Evolutionary conservation across 495 filamentous ascomycete species (phyloP).

Genomic region (Hyaloscypha bicolor): DNA sequence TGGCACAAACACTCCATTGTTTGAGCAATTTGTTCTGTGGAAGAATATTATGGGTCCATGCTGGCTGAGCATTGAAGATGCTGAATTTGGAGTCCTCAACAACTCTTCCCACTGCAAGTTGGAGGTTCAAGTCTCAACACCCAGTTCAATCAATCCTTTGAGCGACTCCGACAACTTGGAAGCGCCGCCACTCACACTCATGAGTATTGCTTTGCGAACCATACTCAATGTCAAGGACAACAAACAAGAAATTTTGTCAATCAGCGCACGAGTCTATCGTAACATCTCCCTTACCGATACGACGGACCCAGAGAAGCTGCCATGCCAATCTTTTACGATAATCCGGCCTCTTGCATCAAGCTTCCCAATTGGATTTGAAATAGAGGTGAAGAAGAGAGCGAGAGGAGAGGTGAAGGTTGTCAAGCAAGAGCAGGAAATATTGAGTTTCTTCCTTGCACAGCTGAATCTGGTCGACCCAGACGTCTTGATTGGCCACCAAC

Average conservation of each 20-base stretch:
- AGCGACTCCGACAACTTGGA: slow-evolving; percentile 78
- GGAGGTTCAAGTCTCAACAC: slow-evolving; percentile 79
- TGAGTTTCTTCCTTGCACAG: slow-evolving; percentile 86
- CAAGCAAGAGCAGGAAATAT: slow-evolving; percentile 77
- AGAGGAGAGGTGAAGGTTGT: slow-evolving; percentile 73
- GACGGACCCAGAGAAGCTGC: slow-evolving; percentile 81
- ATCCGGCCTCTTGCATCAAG: slow-evolving; percentile 76
- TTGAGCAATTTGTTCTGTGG: slow-evolving; percentile 98
- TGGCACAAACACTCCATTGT: slow-evolving; percentile 88
- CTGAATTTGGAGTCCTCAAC: slow-evolving; percentile 79
- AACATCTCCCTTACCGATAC: slow-evolving; percentile 87
- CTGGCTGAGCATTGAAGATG: slow-evolving; percentile 87
- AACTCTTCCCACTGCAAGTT: slow-evolving; percentile 98
- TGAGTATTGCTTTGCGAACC: slow-evolving; percentile 90
- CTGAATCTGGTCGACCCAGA: slow-evolving; percentile 88
- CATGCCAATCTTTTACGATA: slow-evolving; percentile 87
- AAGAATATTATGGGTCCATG: slow-evolving; percentile 98
- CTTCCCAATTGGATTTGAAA: slow-evolving; percentile 86
- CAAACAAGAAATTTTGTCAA: slow-evolving; percentile 91
- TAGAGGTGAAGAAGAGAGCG: slow-evolving; percentile 60
- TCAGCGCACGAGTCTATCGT: slow-evolving; percentile 89
- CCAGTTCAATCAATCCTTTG: slow-evolving; percentile 67
- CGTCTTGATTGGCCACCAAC: slow-evolving; percentile 90
- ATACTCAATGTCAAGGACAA: slow-evolving; percentile 89
- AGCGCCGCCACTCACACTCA: slow-evolving; percentile 84